Evolutionary conservation across 176 grass and related monocot genomes (phyloP), one percentile per base, ranked within the genome.

Genomic region (Musa acuminata): DNA sequence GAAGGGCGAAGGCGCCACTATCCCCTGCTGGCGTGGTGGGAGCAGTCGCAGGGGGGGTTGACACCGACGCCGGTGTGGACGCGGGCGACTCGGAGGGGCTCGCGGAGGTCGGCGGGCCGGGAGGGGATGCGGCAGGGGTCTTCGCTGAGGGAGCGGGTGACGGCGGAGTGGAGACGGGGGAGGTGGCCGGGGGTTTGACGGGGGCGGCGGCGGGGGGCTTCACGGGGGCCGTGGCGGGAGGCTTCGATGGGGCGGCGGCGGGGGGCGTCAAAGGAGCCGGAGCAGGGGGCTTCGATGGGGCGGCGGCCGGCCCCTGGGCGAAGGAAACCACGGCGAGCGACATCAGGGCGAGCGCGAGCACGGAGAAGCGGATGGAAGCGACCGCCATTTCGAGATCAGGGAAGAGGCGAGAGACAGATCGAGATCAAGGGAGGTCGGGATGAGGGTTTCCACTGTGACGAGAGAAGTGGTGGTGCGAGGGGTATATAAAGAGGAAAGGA

Each of bases 241-340:
- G 67, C 13, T 8, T 17, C 43, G 20, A 4, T 6, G 67, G 67
- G 1, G 35, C 67, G 8, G 35, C 16, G 19, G 43, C 14, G 6
- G 67, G 67, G 35, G 67, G 67, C 29, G 43, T 49, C 29, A 49
- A 12, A 1, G 67, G 67, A 26, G 27, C 14, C 12, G 49, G 6
- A 19, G 66, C 13, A 11, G 66, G 66, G 6, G 67, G 63, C 25
- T 50, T 70, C 29, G 25, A 4, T 1, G 67, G 67, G 14, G 67
- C 35, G 9, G 67, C 67, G 43, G 67, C 35, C 8, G 67, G 67
- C 9, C 67, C 67, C 67, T 70, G 67, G 67, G 67, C 67, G 16
- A n/a, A 51, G 14, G 67, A 49, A 19, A 19, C 35, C 35, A 70
- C 67, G 35, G 43, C 9, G 48, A 70, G 67, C 19, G 67, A 49